Percentiles rank a stretch among this genome's conserved stretches.
These are phyloP conservation scores for Leccinum truebloodii DNA, from an alignment of 768 basidiomycete species.

Conservation along the genomic window DNA sequence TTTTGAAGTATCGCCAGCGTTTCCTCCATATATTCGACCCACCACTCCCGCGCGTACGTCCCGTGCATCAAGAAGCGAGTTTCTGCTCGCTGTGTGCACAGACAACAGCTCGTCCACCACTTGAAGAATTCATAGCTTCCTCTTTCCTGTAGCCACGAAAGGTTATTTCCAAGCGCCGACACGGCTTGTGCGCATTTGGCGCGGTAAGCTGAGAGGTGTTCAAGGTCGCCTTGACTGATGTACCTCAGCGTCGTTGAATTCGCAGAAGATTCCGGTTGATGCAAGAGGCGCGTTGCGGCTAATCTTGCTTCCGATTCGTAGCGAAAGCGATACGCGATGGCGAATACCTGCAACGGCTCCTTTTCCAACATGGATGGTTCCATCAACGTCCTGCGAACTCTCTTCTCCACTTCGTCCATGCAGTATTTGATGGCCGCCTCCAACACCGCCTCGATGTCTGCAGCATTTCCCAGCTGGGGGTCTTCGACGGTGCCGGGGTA, in stretches of 20 bases:
- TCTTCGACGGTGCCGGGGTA: conserved; percentile 34
- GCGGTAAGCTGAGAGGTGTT: conserved; percentile 23
- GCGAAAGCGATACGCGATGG: conserved; percentile 36
- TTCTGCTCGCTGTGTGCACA: conserved; percentile 23
- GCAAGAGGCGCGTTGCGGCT: conserved; percentile 32
- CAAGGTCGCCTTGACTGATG: conserved; percentile 14
- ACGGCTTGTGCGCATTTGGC: conserved; percentile 21
- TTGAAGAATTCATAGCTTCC: conserved; percentile 26
- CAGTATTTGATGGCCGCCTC: conserved; percentile 34
- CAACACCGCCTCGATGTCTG: conserved; percentile 25
- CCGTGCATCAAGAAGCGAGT: conserved; percentile 27
- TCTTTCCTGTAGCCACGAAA: conserved; percentile 25
- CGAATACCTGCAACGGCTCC: conserved; percentile 33
- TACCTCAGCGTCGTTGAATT: conserved; percentile 2
- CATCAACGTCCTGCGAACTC: conserved; percentile 27
- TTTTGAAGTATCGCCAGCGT: conserved; percentile 21
- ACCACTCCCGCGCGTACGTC: conserved; percentile 32
- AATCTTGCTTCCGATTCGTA: conserved; percentile 32
- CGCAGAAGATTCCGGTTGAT: conserved; percentile 9
- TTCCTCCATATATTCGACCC: conserved; percentile 34
- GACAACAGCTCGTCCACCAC: conserved; percentile 33
- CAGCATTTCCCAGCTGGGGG: conserved; percentile 18
- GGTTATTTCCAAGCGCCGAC: conserved; percentile 18
- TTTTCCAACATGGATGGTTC: conserved; percentile 28
- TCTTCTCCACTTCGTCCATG: conserved; percentile 29